Base-by-base conservation (phyloP, 129 eudicot genomes). In the Smallanthus sonchifolius region DNA sequence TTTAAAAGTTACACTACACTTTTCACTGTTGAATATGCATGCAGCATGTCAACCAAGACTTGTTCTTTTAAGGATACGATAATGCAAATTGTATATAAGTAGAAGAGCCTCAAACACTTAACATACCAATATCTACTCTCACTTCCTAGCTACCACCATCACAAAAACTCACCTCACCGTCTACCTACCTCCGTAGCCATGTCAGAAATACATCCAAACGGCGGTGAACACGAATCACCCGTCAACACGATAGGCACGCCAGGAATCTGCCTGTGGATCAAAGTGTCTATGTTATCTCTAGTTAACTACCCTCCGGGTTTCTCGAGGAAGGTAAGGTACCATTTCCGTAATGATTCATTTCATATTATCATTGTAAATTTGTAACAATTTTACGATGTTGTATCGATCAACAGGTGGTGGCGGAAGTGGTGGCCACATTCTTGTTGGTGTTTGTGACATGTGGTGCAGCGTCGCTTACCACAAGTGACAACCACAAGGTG, bases 401-500 rank as follows among this genome's bases (percentile, higher is more conserved):
- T 34, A 4, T 38, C n/a, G n/a, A n/a, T n/a, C 15, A 30, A 38
- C 67, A 91, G 97, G 87, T 88, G 76, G 78, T 83, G 5, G 96
- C 93, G 2, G 97, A 92, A 84, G 74, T 78, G 48, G 84, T 89
- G 48, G 89, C 97, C 5, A 92, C 97, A 11, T 92, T 72, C 77
- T 73, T 92, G 32, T 67, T 92, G 84, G 93, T 92, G 75, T 92
- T 92, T 67, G 88, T 82, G 81, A 89, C 97, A 30, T 92, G 93
- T 68, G 97, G 97, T 16, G 32, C 89, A 54, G 93, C 85, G 2
- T 76, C 96, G 6, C 70, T 89, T 4, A 81, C 84, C 43, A 77
- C 57, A 2, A 73, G 37, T 11, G 92, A 92, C 10, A 83, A 83
- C 59, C 74, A 60, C 67, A 77, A 76, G 38, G 86, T 92, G 15